These are phyloP conservation scores for Pseudevernia furfuracea DNA, from an alignment of 495 filamentous ascomycete species.

Conservation along the genomic window DNA sequence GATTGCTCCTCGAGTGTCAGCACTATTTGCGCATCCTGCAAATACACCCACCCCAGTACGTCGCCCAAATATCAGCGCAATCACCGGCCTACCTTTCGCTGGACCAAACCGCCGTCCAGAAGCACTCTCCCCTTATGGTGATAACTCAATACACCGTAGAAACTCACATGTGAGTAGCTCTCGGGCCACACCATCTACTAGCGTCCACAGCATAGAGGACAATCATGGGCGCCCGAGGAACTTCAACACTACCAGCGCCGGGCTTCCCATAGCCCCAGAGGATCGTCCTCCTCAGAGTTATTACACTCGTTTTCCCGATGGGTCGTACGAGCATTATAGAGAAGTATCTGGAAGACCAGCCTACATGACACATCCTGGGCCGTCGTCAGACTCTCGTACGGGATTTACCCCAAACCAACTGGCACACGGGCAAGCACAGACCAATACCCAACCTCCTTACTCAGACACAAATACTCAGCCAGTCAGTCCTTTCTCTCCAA, in stretches of 20 bases:
- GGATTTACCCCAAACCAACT: neutral
- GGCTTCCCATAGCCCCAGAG: neutral
- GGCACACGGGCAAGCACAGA: neutral
- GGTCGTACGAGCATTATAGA: neutral
- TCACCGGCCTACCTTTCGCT: neutral
- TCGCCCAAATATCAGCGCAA: neutral
- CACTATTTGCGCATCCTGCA: neutral
- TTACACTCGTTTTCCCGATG: neutral
- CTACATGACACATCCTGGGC: neutral
- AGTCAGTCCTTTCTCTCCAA: neutral
- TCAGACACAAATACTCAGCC: neutral
- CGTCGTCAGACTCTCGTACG: neutral
- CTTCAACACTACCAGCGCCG: neutral
- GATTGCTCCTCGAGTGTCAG: neutral
- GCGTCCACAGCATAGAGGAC: neutral
- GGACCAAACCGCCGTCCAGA: neutral
- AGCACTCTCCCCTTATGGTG: neutral
- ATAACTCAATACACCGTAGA: neutral
- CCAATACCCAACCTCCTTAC: neutral
- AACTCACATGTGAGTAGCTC: neutral
- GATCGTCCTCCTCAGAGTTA: neutral
- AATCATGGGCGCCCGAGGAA: neutral
- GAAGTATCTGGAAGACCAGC: neutral
- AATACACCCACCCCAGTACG: neutral
- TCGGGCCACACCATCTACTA: neutral